Conservation (phyloP, 352 stramenopile species). For the Phytophthora sp. region DNA sequence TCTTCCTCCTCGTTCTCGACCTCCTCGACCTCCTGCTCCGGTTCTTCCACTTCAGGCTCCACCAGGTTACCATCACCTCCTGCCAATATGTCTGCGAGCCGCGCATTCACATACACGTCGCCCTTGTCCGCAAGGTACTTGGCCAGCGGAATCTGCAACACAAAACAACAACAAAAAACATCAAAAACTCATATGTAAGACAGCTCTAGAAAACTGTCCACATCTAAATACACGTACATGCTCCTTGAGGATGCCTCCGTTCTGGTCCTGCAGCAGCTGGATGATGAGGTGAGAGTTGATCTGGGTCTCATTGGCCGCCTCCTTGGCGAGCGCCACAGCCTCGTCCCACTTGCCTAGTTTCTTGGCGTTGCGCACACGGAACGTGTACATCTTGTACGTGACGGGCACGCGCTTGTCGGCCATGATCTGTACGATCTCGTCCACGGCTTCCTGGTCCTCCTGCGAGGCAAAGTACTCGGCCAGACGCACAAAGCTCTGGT, state of each 20-base stretch:
- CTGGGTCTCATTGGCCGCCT: slow-evolving; percentile 63
- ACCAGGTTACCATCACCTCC: slow-evolving; percentile 40
- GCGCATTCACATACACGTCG: slow-evolving; percentile 72
- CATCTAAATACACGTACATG: slow-evolving; percentile 36
- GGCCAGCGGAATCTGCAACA: slow-evolving; percentile 63
- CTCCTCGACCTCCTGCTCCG: slow-evolving; percentile 21
- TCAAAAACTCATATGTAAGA: too few relatives aligned
- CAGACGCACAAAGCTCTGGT: slow-evolving; percentile 78
- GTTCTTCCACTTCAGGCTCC: slow-evolving; percentile 30
- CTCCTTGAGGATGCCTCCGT: slow-evolving; percentile 65
- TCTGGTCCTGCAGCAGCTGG: slow-evolving; percentile 63
- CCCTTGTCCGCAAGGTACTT: slow-evolving; percentile 86
- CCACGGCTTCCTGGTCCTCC: slow-evolving; percentile 59
- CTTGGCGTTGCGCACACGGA: slow-evolving; percentile 75
- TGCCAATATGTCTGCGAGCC: slow-evolving; percentile 64
- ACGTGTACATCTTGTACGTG: slow-evolving; percentile 79
- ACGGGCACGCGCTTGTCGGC: slow-evolving; percentile 47
- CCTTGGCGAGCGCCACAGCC: slow-evolving; percentile 68
- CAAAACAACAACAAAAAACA: slow-evolving; percentile 3
- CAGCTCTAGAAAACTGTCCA: background rate
- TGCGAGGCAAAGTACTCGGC: slow-evolving; percentile 66
- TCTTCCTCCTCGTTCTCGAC: slow-evolving; percentile 10
- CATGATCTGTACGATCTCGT: slow-evolving; percentile 69
- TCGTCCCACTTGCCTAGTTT: slow-evolving; percentile 60
- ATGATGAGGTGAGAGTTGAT: slow-evolving; percentile 87